These are phyloP conservation scores for Nakazawaea laoshanensis DNA, from an alignment of 805 yeast species.

Conservation along the genomic window DNA sequence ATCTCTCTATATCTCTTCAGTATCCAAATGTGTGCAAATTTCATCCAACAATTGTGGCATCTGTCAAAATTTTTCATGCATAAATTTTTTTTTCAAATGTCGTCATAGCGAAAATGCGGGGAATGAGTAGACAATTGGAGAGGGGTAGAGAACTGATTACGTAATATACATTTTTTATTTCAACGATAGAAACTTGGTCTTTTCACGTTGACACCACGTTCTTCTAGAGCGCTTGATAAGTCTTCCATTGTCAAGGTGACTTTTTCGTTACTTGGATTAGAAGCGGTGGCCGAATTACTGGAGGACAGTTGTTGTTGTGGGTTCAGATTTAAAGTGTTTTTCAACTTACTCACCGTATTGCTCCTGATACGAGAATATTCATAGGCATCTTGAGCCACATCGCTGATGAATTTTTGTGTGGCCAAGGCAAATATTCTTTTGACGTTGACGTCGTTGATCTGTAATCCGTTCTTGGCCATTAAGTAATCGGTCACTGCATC, in stretches of 20 bases:
- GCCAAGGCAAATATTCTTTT: constrained; percentile 87
- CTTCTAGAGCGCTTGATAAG: constrained; percentile 83
- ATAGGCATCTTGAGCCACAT: constrained; percentile 93
- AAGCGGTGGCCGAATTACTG: constrained; percentile 15
- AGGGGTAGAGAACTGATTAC: too few species aligned
- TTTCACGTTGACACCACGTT: constrained; percentile 71
- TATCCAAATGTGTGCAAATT: too few species aligned
- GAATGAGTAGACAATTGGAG: too few species aligned
- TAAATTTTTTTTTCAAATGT: too few species aligned
- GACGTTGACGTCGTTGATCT: constrained; percentile 66
- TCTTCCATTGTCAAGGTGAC: constrained; percentile 91
- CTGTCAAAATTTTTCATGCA: too few species aligned
- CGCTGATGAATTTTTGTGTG: constrained; percentile 90
- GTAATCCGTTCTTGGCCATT: constrained; percentile 76
- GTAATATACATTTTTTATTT: not conserved
- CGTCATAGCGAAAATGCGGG: too few species aligned
- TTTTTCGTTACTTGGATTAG: constrained; percentile 28
- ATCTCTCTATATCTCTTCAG: too few species aligned
- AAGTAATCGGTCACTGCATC: constrained; percentile 95
- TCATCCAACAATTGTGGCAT: too few species aligned
- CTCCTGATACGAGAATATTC: constrained; percentile 88
- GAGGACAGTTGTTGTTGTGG: constrained; percentile 21
- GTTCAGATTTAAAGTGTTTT: constrained; percentile 71
- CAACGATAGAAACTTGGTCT: constrained; percentile 92
- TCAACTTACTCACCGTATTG: constrained; percentile 75